phyloP scores from a whole-genome alignment of 163 green algal genomes.

The Scenedesmus sp. region DNA sequence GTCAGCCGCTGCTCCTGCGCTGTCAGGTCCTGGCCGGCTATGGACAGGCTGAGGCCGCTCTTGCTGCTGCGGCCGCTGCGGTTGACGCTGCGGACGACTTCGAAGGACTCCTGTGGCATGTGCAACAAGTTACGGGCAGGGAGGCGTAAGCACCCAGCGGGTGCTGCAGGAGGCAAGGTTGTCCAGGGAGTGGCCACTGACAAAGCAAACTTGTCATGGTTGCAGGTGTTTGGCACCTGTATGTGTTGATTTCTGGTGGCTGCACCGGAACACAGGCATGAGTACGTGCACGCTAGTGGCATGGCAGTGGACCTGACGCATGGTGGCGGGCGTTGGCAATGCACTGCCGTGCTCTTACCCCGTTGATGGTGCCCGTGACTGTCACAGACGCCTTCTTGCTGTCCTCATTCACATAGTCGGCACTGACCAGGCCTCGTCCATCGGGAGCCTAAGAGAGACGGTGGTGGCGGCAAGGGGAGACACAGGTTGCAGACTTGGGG shows the following conservation, averaged over 20 bases:
- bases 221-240: no score
- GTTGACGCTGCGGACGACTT: neutral
- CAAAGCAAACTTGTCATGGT: no score
- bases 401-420: constrained; percentile 49
- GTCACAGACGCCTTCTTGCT: constrained; percentile 16
- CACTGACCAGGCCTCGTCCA: constrained; percentile 5
- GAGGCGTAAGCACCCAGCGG: no score
- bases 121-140: no score
- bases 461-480: neutral
- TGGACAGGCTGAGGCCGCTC: constrained; percentile 22
- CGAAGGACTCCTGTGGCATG: constrained; percentile 40
- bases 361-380: constrained; percentile 30
- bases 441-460: constrained; percentile 12
- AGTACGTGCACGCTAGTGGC: no score
- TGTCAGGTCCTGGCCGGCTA: constrained; percentile 58
- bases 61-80: neutral
- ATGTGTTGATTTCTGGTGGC: no score
- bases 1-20: constrained; percentile 51
- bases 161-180: no score
- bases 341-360: neutral
- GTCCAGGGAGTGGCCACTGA: no score
- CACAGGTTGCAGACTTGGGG: neutral
- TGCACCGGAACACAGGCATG: no score
- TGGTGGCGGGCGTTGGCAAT: neutral
- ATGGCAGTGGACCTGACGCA: neutral